Evolutionary conservation across 257 asterid genomes (phyloP).

Genomic region (Thymus mandschuricus): DNA sequence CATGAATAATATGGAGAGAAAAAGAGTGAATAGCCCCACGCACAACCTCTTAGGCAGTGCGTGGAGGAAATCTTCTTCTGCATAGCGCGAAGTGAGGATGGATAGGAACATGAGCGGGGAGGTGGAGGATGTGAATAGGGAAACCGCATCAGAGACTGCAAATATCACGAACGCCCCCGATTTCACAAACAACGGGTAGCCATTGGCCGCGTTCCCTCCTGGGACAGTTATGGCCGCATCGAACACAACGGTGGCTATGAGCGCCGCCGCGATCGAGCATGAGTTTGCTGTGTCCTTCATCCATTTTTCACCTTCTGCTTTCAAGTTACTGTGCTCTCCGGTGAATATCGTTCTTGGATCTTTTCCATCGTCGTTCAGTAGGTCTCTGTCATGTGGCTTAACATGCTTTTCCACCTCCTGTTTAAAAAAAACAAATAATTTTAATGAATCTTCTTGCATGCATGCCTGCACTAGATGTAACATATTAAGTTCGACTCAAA

Average conservation of each 20-base stretch:
- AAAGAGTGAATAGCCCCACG: constrained; percentile 14
- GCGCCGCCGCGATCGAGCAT: constrained; percentile 7
- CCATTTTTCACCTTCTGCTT: constrained; percentile 22
- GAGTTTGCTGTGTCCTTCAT: constrained; percentile 28
- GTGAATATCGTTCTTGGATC: not conserved
- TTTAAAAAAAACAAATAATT: not conserved
- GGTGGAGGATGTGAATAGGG: constrained; percentile 19
- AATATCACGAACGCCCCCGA: not conserved
- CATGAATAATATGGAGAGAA: constrained; percentile 11
- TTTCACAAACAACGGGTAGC: not conserved
- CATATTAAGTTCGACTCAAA: too few relatives aligned
- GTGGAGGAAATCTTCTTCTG: constrained; percentile 19
- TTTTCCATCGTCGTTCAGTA: not conserved
- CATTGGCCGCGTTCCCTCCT: constrained; percentile 3
- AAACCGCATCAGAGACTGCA: constrained; percentile 10
- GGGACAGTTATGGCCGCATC: constrained; percentile 25
- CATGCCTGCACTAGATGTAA: too few relatives aligned
- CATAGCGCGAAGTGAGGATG: constrained; percentile 14
- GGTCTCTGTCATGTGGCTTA: not conserved
- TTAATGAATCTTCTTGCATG: too few relatives aligned
- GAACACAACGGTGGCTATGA: constrained; percentile 23
- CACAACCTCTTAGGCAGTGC: not conserved
- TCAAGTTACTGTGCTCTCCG: constrained; percentile 1
- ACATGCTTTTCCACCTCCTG: not conserved
- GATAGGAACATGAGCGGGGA: constrained; percentile 22